Percentiles rank a stretch among this genome's conserved stretches.
Conservation (phyloP, 306 rosid genomes). For the Aeschynomene evenia region DNA sequence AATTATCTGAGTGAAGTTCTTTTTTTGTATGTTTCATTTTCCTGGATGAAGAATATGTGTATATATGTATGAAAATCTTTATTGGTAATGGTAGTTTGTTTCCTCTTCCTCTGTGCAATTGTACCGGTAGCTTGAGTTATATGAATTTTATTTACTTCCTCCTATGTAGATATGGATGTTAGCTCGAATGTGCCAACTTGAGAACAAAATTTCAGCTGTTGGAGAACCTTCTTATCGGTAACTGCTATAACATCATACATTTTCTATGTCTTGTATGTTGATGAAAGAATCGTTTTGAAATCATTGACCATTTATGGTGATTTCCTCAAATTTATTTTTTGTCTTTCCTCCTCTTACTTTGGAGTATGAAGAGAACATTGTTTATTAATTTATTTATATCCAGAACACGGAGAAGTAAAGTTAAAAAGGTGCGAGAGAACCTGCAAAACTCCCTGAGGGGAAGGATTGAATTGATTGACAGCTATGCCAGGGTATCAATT, state of each 20-base stretch:
- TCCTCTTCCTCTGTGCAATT: constrained; percentile 15
- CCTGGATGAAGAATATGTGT: neutral
- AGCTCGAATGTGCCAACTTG: constrained; percentile 97
- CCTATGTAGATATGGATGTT: constrained; percentile 84
- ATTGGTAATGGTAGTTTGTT: neutral
- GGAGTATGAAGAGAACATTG: constrained; percentile 4
- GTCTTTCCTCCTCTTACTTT: constrained; percentile 5
- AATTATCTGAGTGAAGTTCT: constrained; percentile 10
- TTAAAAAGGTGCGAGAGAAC: constrained; percentile 79
- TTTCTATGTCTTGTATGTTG: constrained; percentile 16
- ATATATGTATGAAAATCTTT: neutral
- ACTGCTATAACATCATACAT: constrained; percentile 12
- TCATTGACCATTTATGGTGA: neutral
- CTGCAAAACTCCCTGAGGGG: constrained; percentile 78
- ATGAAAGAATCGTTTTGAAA: neutral
- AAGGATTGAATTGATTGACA: constrained; percentile 79
- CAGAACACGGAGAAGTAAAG: constrained; percentile 74
- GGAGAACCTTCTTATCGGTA: constrained; percentile 97
- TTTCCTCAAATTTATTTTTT: neutral
- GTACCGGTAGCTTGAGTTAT: constrained; percentile 8
- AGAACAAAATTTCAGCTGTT: constrained; percentile 89
- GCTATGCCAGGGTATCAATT: constrained; percentile 80
- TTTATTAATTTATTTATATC: constrained; percentile 25
- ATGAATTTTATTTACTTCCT: constrained; percentile 14
- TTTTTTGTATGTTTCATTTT: constrained; percentile 18